Base-by-base conservation (phyloP, 2,329 filamentous ascomycete genomes). In the Ophidiomyces ophidiicola region DNA sequence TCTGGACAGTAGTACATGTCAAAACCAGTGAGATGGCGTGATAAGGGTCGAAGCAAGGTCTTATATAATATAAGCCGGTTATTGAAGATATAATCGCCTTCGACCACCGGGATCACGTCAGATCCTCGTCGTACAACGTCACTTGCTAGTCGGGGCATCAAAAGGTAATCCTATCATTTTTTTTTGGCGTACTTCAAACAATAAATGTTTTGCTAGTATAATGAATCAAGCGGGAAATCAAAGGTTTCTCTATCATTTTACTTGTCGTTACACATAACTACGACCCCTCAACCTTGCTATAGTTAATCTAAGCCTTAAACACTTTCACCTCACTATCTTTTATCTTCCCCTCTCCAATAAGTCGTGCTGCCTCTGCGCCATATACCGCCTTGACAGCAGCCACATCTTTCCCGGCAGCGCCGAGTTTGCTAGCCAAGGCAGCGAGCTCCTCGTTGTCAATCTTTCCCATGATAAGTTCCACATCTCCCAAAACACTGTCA, bases 401-500 rank as follows among this genome's bases (percentile, higher is more conserved):
- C 14, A 77, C 78, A 46, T 88, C 77, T 61, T 83, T 92, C 53
- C 84, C 71, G 29, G 73, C 75, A 31, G 77, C 75, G 53, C 76
- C 80, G 44, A 98, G 75, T 68, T 88, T 88, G 52, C 68, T 71
- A 24, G 87, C 85, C 43, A 98, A 68, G 15, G 72, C 73, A 28
- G 87, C 87, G 53, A 96, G 76, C 72, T 96, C 87, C 51, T 94
- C 88, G 40, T 82, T 69, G 50, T 94, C 87, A 50, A 94, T 78
- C 74, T 88, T 93, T 63, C 71, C 70, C 66, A 94, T 85, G 45
- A 98, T 65, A 15, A 80, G 67, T 56, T 98, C 92, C 34, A 93
- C 82, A 50, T 94, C 88, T 53, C 73, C 74, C 25, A 96, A 72
- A 1, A 90, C 84, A 21, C 71, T 67, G 56, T 96, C 87, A 50